phyloP scores from a whole-genome alignment of 305 asterid species.

The Fraxinus platypoda region DNA sequence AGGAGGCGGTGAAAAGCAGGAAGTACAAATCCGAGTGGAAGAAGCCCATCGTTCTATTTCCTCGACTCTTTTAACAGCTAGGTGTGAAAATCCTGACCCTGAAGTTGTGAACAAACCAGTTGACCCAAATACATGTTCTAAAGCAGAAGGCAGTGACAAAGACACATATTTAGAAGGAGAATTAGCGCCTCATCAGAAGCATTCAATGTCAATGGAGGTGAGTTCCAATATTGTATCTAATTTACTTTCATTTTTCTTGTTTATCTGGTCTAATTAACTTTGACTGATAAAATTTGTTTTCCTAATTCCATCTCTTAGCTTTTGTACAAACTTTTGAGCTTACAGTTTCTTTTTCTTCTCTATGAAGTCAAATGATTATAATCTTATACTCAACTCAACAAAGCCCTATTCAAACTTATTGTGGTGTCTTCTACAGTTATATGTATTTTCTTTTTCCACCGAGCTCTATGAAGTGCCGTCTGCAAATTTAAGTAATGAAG shows the following conservation, averaged over 20 bases:
- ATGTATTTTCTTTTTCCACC: neutral
- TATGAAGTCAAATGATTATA: neutral
- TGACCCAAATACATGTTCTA: slow-evolving; percentile 22
- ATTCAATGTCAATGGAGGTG: slow-evolving; percentile 61
- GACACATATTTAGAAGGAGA: slow-evolving; percentile 31
- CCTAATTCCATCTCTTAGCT: neutral
- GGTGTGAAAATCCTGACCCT: slow-evolving; percentile 23
- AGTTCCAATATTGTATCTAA: slow-evolving; percentile 8
- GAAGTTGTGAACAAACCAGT: slow-evolving; percentile 25
- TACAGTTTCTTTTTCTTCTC: neutral
- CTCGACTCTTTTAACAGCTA: slow-evolving; percentile 27
- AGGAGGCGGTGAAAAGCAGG: slow-evolving; percentile 34
- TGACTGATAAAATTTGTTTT: neutral
- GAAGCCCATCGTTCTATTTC: slow-evolving; percentile 29
- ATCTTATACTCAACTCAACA: neutral
- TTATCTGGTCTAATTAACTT: neutral
- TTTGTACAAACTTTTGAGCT: neutral
- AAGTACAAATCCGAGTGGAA: slow-evolving; percentile 27
- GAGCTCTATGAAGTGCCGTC: neutral
- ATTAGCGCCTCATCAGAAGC: slow-evolving; percentile 28
- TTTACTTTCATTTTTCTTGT: neutral
- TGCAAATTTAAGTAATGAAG: neutral
- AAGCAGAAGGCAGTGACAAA: slow-evolving; percentile 16
- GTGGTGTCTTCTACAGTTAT: neutral
- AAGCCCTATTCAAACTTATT: neutral